These are phyloP conservation scores for Immersiporthe knoxdaviesiana DNA, from an alignment of 2,329 filamentous ascomycete species.

Conservation along the genomic window DNA sequence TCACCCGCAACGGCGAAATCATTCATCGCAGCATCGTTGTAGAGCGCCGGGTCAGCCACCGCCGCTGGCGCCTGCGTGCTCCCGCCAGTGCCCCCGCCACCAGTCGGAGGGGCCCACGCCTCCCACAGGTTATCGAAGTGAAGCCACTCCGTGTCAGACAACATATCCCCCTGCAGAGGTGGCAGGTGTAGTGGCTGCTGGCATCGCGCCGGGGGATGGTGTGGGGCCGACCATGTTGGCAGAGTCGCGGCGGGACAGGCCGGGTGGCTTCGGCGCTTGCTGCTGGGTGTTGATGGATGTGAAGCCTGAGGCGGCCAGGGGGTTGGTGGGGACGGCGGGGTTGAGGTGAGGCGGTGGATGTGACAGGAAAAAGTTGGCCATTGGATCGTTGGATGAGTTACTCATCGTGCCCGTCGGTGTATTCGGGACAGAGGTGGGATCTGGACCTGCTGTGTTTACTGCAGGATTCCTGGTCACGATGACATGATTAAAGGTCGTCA, in stretches of 20 bases:
- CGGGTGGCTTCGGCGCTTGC: neutral
- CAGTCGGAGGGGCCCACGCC: constrained; percentile 19
- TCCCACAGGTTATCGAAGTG: constrained; percentile 30
- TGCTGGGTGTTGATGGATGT: constrained; percentile 1
- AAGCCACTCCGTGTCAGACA: constrained; percentile 27
- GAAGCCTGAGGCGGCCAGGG: constrained; percentile 3
- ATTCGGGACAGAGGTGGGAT: constrained; percentile 23
- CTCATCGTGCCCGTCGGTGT: constrained; percentile 20
- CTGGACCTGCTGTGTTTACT: constrained; percentile 1
- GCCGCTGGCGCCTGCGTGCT: neutral
- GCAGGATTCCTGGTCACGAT: constrained; percentile 21
- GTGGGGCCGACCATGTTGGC: constrained; percentile 13
- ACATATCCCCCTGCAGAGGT: constrained; percentile 22
- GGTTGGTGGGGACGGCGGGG: constrained; percentile 9
- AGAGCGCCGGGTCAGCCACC: constrained; percentile 26
- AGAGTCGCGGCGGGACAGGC: constrained; percentile 14
- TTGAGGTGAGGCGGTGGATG: constrained; percentile 11
- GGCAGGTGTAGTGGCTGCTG: constrained; percentile 22
- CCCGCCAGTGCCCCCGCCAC: neutral
- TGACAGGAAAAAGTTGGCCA: constrained; percentile 29
- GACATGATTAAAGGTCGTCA: constrained; percentile 47
- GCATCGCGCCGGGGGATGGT: constrained; percentile 18
- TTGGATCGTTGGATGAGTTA: constrained; percentile 23
- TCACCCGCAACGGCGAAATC: constrained; percentile 13
- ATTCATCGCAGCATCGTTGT: constrained; percentile 20